Conservation (phyloP, 805 yeast species). For the Ogataea paradorogensis region DNA sequence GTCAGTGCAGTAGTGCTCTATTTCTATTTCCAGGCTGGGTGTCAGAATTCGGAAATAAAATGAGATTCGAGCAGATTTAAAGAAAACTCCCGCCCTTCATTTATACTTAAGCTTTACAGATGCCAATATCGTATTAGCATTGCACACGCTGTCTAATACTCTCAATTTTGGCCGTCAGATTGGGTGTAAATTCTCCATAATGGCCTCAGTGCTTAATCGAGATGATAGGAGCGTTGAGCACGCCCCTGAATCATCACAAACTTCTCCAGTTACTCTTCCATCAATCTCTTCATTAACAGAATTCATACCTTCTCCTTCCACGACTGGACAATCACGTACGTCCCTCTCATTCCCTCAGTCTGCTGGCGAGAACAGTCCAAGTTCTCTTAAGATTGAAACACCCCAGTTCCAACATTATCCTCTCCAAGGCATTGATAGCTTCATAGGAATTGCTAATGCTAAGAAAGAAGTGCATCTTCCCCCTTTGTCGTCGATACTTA, state of each 20-base stretch:
- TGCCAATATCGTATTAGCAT: background rate
- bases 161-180: conserved; percentile 1
- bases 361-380: background rate
- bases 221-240: conserved; percentile 9
- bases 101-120: background rate
- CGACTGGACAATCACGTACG: background rate
- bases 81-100: conserved; percentile 1
- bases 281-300: conserved; percentile 22
- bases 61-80: conserved; percentile 11
- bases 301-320: conserved; percentile 2
- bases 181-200: conserved; percentile 2
- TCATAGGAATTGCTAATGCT: background rate
- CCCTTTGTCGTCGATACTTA: conserved; percentile 20
- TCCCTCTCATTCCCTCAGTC: background rate
- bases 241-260: conserved; percentile 3
- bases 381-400: background rate
- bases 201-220: conserved; percentile 15
- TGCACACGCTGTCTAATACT: background rate
- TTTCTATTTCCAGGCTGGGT: conserved; percentile 4
- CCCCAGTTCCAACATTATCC: background rate
- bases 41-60: conserved; percentile 13
- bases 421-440: background rate
- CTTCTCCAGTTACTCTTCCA: conserved; percentile 16
- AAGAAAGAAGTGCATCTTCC: conserved; percentile 19
- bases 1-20: conserved; percentile 6